Conservation (phyloP, 106 monocot genomes). For the Apostasia ramifera region DNA sequence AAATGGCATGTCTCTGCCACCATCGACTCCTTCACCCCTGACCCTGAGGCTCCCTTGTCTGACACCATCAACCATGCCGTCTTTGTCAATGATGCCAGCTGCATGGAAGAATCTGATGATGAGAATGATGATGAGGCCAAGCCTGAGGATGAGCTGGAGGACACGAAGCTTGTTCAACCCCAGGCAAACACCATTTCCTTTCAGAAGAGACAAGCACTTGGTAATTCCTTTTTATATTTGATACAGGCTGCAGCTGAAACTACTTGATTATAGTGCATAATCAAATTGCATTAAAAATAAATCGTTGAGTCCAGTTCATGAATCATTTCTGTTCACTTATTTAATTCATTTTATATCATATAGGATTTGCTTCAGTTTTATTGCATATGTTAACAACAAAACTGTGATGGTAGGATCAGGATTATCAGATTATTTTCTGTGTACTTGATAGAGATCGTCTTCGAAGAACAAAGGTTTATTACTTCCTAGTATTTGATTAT, state of each 20-base stretch:
- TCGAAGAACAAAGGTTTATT: too few species aligned
- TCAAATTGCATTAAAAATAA: too few species aligned
- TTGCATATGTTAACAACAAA: too few species aligned
- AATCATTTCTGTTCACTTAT: constrained; percentile 1
- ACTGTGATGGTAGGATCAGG: too few species aligned
- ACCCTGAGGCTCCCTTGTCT: constrained; percentile 22
- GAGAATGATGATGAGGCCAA: constrained; percentile 17
- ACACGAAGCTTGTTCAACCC: constrained; percentile 32
- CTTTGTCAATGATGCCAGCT: background rate
- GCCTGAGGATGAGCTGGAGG: constrained; percentile 45
- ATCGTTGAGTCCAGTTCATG: too few species aligned
- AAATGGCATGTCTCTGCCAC: constrained; percentile 62
- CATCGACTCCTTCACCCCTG: constrained; percentile 30
- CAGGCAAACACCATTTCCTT: constrained; percentile 57
- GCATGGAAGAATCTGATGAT: constrained; percentile 16
- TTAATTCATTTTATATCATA: background rate
- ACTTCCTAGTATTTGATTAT: too few species aligned
- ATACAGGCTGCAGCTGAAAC: too few species aligned
- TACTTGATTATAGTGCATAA: too few species aligned
- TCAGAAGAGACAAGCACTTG: constrained; percentile 90
- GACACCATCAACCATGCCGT: background rate
- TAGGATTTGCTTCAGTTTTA: too few species aligned
- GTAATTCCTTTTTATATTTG: constrained; percentile 18
- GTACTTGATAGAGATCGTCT: too few species aligned
- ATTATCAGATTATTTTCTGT: too few species aligned